phyloP scores from a whole-genome alignment of 768 basidiomycete species.

The Tulasnella calospora region DNA sequence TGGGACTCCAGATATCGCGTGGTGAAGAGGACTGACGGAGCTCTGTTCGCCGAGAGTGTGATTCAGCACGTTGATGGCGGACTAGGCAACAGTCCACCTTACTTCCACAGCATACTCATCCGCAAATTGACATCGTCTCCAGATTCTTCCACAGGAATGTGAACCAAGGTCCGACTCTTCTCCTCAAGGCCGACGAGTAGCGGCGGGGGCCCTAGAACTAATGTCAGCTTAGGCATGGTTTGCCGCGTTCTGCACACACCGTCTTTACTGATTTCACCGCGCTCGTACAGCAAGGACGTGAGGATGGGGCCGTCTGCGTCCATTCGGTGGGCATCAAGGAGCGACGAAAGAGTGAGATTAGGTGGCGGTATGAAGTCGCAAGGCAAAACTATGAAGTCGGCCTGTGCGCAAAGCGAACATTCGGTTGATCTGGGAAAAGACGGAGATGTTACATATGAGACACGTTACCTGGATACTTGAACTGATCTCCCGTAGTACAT shows the following conservation, averaged over 20 bases:
- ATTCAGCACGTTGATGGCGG: background rate
- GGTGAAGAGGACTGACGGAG: conserved; percentile 37
- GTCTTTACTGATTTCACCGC: conserved; percentile 28
- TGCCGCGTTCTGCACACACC: background rate
- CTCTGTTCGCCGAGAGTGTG: conserved; percentile 20
- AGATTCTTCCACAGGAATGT: conserved; percentile 67
- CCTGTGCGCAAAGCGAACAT: conserved; percentile 30
- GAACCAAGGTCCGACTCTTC: conserved; percentile 56
- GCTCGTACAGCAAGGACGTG: conserved; percentile 42
- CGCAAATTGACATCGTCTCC: conserved; percentile 67
- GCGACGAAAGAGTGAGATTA: conserved; percentile 56
- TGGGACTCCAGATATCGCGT: conserved; percentile 68
- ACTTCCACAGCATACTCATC: conserved; percentile 72
- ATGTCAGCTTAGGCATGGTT: background rate
- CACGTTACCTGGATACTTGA: conserved; percentile 54
- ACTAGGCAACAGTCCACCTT: conserved; percentile 28
- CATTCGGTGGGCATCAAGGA: conserved; percentile 79
- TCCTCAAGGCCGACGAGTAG: conserved; percentile 64
- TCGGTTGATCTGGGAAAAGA: background rate
- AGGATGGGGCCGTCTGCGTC: conserved; percentile 57
- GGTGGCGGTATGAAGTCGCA: conserved; percentile 86
- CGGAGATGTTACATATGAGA: conserved; percentile 2
- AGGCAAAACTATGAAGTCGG: conserved; percentile 84
- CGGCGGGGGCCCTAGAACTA: conserved; percentile 32
- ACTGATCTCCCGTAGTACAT: conserved; percentile 71